phyloP scores from a whole-genome alignment of 2,329 filamentous ascomycete species.

The Trichoderma hamatum region DNA sequence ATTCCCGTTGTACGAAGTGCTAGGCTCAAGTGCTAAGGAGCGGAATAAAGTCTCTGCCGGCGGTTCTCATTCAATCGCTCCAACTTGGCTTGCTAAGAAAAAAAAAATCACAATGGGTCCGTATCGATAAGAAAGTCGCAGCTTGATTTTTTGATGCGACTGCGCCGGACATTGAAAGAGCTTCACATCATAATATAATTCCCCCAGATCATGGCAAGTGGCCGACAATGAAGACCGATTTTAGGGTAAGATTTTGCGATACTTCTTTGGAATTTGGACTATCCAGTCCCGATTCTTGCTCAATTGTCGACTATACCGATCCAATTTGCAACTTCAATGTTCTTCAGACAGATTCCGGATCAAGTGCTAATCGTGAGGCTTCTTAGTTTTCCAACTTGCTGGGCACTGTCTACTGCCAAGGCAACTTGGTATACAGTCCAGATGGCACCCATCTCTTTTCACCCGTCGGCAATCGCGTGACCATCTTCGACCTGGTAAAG shows the following conservation, averaged over 20 bases:
- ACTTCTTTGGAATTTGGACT: not conserved
- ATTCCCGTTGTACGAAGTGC: not conserved
- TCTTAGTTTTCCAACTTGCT: constrained; percentile 93
- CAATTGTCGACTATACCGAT: not conserved
- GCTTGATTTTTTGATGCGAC: constrained; percentile 29
- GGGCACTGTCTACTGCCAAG: constrained; percentile 97
- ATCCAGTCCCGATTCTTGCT: not conserved
- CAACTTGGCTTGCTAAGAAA: not conserved
- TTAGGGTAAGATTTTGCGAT: constrained; percentile 68
- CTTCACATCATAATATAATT: constrained; percentile 11
- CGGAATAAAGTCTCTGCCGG: constrained; percentile 44
- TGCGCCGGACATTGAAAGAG: constrained; percentile 8
- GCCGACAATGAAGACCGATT: constrained; percentile 94
- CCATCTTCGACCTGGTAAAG: constrained; percentile 96
- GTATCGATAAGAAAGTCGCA: constrained; percentile 35
- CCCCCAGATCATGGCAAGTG: constrained; percentile 40
- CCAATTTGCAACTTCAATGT: not conserved
- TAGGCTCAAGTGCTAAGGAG: constrained; percentile 28
- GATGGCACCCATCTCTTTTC: constrained; percentile 96
- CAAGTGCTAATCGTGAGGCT: not conserved
- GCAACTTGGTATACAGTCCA: constrained; percentile 93
- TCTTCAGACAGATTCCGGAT: not conserved
- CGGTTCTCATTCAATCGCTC: not conserved
- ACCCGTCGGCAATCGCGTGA: constrained; percentile 93
- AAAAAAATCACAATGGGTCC: constrained; percentile 28